A percentile compares a stretch with the other conserved stretches of the same genome.
These are phyloP conservation scores for Boechera retrofracta DNA, from an alignment of 345 rosid genomes.

Conservation along the genomic window DNA sequence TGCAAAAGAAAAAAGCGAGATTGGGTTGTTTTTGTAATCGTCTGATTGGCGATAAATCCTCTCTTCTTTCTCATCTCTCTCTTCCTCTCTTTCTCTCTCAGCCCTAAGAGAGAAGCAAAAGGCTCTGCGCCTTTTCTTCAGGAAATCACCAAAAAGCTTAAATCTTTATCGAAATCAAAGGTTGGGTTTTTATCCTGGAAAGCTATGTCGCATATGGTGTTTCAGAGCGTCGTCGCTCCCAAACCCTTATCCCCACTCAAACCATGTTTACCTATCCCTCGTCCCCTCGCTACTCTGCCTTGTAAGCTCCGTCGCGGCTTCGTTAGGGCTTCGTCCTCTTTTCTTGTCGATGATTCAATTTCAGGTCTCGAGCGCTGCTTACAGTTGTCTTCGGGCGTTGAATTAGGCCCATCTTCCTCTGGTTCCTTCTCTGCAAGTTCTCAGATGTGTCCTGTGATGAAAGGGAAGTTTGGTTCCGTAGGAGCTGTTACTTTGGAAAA, in stretches of 20 bases:
- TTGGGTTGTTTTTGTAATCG: constrained; percentile 43
- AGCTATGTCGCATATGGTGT: constrained; percentile 53
- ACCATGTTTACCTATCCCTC: constrained; percentile 50
- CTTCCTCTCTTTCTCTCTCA: constrained; percentile 8
- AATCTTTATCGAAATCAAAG: constrained; percentile 13
- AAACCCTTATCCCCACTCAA: constrained; percentile 48
- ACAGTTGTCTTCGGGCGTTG: constrained; percentile 46
- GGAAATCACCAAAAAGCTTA: constrained; percentile 9
- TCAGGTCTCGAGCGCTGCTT: constrained; percentile 71
- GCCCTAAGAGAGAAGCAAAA: constrained; percentile 36
- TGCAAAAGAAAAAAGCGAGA: constrained; percentile 31
- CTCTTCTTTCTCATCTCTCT: constrained; percentile 33
- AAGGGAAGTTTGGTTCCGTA: constrained; percentile 62
- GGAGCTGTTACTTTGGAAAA: constrained; percentile 93
- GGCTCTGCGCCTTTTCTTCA: constrained; percentile 23
- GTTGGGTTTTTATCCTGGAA: constrained; percentile 5
- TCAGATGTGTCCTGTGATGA: constrained; percentile 75
- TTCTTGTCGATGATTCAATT: constrained; percentile 51
- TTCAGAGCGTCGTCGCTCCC: constrained; percentile 52
- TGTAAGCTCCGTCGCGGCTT: constrained; percentile 49
- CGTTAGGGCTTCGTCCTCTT: constrained; percentile 48
- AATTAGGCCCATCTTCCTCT: constrained; percentile 40
- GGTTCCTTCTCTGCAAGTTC: constrained; percentile 38
- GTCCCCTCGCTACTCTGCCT: constrained; percentile 39
- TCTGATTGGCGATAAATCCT: constrained; percentile 48